Evolutionary conservation across 352 stramenopile species (phyloP), one percentile per base, ranked within the genome.

Genomic region (Globisporangium abappressorium): DNA sequence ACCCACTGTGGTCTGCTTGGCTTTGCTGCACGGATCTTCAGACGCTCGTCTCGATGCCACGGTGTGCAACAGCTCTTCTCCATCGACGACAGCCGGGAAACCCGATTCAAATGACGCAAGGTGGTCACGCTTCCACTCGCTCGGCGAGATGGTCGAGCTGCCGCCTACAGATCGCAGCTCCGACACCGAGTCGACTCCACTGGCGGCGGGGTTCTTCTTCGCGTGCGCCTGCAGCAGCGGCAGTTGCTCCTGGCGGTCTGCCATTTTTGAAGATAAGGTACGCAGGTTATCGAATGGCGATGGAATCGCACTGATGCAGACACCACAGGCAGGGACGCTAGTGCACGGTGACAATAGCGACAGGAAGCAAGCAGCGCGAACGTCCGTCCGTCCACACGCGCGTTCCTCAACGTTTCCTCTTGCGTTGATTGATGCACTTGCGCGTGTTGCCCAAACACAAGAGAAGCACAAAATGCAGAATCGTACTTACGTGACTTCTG

Each of bases 21-120:
- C 49, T 46, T 60, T 60, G 57, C 65, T 65, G 47, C 65, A 70
- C 38, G 57, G 65, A 26, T 61, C 34, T 15, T 47, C 65, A 8
- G 43, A 65, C 15, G 57, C 47, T 20, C 57, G 49, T 34, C 33
- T 46, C 38, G 65, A 64, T 24, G 55, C 63, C 20, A 24, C 54
- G 26, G 33, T 24, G 18, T 65, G 34, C 26, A 69, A 54, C 9
- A 73, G 68, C 64, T 68, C 15, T n/a, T 68, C 68, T 51, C 69
- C 68, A 36, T 73, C 68, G 36, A 73, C 47, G 18, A 73, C 54
- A 4, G 56, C 26, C 14, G 68, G 68, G 41, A 73, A 73, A 3
- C 68, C 68, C 18, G 56, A 58, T 51, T 73, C 68, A 28, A 73
- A 73, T 11, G 68, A 73, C 14, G 64, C 68, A 34, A 73, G 68